Conservation (phyloP, 345 rosid genomes). For the Kandelia obovata region DNA sequence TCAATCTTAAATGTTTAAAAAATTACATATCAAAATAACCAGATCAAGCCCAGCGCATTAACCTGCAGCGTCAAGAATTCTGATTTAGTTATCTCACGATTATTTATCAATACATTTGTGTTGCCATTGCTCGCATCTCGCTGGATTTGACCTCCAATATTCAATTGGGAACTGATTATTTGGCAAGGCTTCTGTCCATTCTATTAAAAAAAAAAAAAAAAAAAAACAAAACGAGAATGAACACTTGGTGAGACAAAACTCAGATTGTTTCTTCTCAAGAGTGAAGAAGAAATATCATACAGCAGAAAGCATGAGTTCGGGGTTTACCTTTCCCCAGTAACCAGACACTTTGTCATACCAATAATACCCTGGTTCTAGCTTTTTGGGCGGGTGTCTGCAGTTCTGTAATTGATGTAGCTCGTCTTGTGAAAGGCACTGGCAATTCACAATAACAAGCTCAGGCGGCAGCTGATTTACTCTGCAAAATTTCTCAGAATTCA, state of each 20-base stretch:
- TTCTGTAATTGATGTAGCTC: conserved; percentile 52
- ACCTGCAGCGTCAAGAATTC: conserved; percentile 77
- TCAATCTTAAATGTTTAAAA: conserved; percentile 2
- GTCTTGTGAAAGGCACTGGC: conserved; percentile 39
- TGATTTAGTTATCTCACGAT: conserved; percentile 57
- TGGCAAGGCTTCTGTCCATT: conserved; percentile 73
- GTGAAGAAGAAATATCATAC: background rate
- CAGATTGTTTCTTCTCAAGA: background rate
- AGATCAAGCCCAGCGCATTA: conserved; percentile 13
- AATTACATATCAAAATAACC: conserved; percentile 8
- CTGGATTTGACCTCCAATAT: conserved; percentile 47
- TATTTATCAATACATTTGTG: conserved; percentile 51
- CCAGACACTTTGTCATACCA: conserved; percentile 89
- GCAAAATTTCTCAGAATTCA: conserved; percentile 59
- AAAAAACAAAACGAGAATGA: conserved; percentile 10
- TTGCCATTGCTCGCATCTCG: conserved; percentile 70
- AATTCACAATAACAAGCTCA: conserved; percentile 54
- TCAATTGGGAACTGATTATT: conserved; percentile 53
- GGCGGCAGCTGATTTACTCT: conserved; percentile 69
- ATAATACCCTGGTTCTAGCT: conserved; percentile 65
- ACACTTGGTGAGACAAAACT: conserved; percentile 10
- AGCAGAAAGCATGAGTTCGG: conserved; percentile 2
- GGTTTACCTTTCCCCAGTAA: conserved; percentile 87
- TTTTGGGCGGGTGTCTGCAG: conserved; percentile 67
- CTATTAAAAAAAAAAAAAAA: conserved; percentile 36